Conservation (phyloP, 345 rosid genomes). For the Lumnitzera racemosa region DNA sequence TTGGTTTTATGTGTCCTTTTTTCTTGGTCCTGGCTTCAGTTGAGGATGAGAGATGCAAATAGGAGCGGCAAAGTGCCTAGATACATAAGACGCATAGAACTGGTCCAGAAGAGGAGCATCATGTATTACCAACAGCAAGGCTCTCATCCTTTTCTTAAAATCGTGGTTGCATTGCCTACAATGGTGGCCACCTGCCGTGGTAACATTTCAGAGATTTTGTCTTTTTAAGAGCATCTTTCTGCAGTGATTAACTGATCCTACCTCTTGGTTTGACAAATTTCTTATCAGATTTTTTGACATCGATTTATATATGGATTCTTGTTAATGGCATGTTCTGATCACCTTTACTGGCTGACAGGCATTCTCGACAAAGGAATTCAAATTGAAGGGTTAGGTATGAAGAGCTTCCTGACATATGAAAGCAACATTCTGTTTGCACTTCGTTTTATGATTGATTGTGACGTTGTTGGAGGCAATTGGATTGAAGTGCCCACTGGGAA, state of each 20-base stretch:
- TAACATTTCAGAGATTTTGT: constrained; percentile 14
- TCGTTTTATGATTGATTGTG: constrained; percentile 90
- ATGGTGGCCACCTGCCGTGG: constrained; percentile 93
- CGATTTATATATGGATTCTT: neutral
- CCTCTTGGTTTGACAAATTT: constrained; percentile 2
- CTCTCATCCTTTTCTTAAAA: constrained; percentile 78
- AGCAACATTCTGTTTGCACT: constrained; percentile 92
- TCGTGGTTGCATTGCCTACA: constrained; percentile 85
- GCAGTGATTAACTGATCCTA: neutral
- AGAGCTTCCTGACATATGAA: constrained; percentile 88
- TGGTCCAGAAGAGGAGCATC: constrained; percentile 77
- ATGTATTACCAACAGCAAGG: constrained; percentile 88
- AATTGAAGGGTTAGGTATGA: constrained; percentile 84
- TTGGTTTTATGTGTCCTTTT: constrained; percentile 2
- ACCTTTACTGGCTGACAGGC: constrained; percentile 33
- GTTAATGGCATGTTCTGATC: neutral
- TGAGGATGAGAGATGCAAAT: constrained; percentile 72
- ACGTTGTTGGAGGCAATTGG: constrained; percentile 96
- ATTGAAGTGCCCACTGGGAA: constrained; percentile 86
- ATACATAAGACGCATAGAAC: constrained; percentile 49
- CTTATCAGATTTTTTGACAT: neutral
- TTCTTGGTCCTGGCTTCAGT: constrained; percentile 25
- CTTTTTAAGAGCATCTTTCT: neutral
- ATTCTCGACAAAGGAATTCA: constrained; percentile 95
- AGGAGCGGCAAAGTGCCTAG: constrained; percentile 55